Conservation (phyloP, 768 basidiomycete genomes). For the Termitomyces sp. region DNA sequence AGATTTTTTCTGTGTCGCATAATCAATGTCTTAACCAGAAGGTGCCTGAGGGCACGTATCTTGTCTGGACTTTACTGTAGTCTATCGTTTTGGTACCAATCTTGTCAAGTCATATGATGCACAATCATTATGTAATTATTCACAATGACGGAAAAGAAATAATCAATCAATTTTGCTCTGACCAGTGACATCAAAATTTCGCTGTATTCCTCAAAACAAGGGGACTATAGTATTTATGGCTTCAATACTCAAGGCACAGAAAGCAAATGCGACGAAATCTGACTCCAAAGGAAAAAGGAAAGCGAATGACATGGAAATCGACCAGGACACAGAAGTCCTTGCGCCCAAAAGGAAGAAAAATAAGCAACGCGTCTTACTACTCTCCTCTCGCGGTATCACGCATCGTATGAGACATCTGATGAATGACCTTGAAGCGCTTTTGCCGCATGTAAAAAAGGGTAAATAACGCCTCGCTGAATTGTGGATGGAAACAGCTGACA, state of each 20-base stretch:
- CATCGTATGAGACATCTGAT: slow-evolving; percentile 97
- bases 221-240: slow-evolving; percentile 42
- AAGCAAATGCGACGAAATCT: slow-evolving; percentile 47
- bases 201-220: neutral
- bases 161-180: neutral
- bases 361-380: slow-evolving; percentile 91
- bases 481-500: neutral
- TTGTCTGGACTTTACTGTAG: slow-evolving; percentile 15
- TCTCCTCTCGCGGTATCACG: slow-evolving; percentile 91
- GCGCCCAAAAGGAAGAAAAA: slow-evolving; percentile 63
- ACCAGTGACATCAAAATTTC: slow-evolving; percentile 8
- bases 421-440: slow-evolving; percentile 84
- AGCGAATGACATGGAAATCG: slow-evolving; percentile 54
- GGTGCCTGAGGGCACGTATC: slow-evolving; percentile 13
- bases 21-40: slow-evolving; percentile 4
- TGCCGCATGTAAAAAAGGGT: slow-evolving; percentile 99
- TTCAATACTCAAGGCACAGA: slow-evolving; percentile 58
- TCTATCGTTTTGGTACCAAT: slow-evolving; percentile 7
- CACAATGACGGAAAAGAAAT: neutral
- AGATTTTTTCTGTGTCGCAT: slow-evolving; percentile 8
- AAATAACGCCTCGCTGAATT: slow-evolving; percentile 15
- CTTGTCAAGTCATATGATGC: neutral
- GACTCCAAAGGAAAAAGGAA: slow-evolving; percentile 59
- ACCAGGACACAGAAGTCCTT: slow-evolving; percentile 28
- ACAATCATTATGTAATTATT: slow-evolving; percentile 2